Evolutionary conservation across 768 basidiomycete species (phyloP), one percentile per base, ranked within the genome.

Genomic region (Lactarius quietus): DNA sequence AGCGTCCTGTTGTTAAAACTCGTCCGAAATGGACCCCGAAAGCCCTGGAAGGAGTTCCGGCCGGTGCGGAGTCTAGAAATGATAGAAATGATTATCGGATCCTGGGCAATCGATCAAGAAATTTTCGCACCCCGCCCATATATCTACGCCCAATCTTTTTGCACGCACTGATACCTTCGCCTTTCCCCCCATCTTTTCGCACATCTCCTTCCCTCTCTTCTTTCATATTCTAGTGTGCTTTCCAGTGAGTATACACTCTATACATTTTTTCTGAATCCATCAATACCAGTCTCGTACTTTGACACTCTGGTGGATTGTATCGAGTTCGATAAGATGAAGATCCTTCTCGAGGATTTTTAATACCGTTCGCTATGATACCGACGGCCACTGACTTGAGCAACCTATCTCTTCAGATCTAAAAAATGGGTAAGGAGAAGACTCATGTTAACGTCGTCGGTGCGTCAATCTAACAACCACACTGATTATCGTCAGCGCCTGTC

Each of bases 381-480:
- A 60, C 57, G n/a, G 33, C 26, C 43, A 38, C 61, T 70, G 69
- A 70, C 64, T 52, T 15, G 31, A 41, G 57, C n/a, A 38, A 38
- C 31, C 39, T 15, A 45, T 57, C 23, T 36, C 39, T 68, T 31
- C 70, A 84, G 83, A 84, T 85, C 77, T 78, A 78, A 76, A 87
- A 86, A 87, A 94, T 93, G 93, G 93, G 93, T 88, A 95, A 95
- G 84, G 93, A 95, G 71, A 95, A 95, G 84, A 80, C 73, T 73
- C 94, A 97, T 88, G 87, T 97, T 85, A 96, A 96, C 88, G 94
- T 95, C 81, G 94, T 95, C 80, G 94, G 92, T 93, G 63, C 68
- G 91, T 82, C 76, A 57, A 56, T 73, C 59, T 72, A 70, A 51
- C 48, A 26, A 48, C 63, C 39, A n/a, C n/a, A 51, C 68, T 61